Evolutionary conservation across 2,329 filamentous ascomycete genomes (phyloP), one percentile per base, ranked within the genome.

Genomic region (Ramularia endophylla): DNA sequence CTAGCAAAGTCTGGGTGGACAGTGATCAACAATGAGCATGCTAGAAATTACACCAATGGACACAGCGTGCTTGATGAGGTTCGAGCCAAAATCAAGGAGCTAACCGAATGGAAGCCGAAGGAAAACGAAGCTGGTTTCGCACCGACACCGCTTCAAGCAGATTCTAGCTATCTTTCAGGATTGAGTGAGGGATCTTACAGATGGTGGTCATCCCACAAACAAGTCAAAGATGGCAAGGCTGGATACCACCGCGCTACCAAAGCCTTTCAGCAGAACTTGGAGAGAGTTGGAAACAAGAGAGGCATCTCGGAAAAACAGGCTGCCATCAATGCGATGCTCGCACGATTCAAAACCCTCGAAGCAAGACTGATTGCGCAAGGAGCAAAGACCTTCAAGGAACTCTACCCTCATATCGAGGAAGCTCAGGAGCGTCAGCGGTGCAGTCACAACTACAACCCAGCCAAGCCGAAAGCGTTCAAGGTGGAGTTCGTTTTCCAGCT

Each of bases 351-450:
- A 50, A 56, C 65, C 15, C 62, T 87, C 1, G 76, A 84, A 53
- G 54, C 65, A 2, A 53, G 60, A 2, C 63, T 90, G 15, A 30
- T 81, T 2, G 60, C 64, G 3, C 77, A 71, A 43, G 79, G 75
- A 1, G 85, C 75, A 2, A 87, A 87, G 61, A 74, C 74, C 0
- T 88, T 85, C 56, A 56, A 62, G 9, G 75, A 88, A 34, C 63
- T 87, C 5, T 63, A 83, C 58, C 82, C 83, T 0, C 65, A 77
- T 1, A 61, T 72, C 18, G 38, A 54, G 13, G 29, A 51, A 18
- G 36, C 42, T 8, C 44, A 52, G 3, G 38, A 48, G 29, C 41
- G 38, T 12, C 18, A 38, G 3, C 20, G 17, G 6, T 17, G 38
- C n/a, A 22, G 28, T 11, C 25, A 36, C 30, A 19, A 15, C 3